Conservation (phyloP, 495 filamentous ascomycete genomes). For the Aspergillus coremiiformis region DNA sequence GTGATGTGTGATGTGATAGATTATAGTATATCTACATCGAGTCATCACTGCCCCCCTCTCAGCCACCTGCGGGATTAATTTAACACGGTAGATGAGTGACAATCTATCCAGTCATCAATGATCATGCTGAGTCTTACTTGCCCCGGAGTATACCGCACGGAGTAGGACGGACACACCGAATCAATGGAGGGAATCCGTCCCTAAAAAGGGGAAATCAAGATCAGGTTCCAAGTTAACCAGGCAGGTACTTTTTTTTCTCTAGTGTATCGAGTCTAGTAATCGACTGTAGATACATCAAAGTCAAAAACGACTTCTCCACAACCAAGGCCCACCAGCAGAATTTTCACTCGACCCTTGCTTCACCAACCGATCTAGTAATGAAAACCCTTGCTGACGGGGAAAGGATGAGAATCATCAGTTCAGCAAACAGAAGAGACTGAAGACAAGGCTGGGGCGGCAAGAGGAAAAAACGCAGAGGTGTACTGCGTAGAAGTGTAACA, state of each 20-base stretch:
- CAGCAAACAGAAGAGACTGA: too few relatives aligned
- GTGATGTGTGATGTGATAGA: background rate
- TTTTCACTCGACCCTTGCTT: conserved; percentile 18
- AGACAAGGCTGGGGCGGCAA: background rate
- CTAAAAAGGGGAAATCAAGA: background rate
- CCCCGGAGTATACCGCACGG: background rate
- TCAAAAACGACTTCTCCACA: conserved; percentile 3
- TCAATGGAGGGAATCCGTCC: background rate
- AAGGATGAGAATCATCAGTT: too few relatives aligned
- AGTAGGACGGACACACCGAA: background rate
- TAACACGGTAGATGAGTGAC: background rate
- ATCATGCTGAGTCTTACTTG: background rate
- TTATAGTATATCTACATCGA: too few relatives aligned
- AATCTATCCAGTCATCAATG: background rate
- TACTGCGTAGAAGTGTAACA: background rate
- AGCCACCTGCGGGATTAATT: conserved; percentile 1
- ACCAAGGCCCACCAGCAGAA: conserved; percentile 13
- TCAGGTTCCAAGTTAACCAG: too few relatives aligned
- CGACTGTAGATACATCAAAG: background rate
- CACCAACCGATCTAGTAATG: conserved; percentile 8
- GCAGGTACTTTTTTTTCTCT: too few relatives aligned
- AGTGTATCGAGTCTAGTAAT: too few relatives aligned
- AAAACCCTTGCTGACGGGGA: background rate
- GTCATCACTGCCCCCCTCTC: background rate
- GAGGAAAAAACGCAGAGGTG: background rate